These are phyloP conservation scores for Rachicladosporium sp. DNA, from an alignment of 2,329 filamentous ascomycete species.

Conservation along the genomic window DNA sequence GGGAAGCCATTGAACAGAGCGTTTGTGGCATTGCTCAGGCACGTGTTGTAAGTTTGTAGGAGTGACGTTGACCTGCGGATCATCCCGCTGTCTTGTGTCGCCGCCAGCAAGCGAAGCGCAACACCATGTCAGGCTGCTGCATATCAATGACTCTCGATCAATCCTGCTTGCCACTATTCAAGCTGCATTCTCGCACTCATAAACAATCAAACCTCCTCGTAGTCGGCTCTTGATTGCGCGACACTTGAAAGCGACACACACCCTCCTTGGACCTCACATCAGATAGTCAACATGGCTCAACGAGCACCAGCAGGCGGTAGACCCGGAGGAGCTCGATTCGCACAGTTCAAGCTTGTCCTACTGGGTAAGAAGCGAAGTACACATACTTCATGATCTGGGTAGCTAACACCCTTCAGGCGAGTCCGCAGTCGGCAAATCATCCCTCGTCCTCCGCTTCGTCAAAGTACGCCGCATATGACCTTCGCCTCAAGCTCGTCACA, in stretches of 20 bases:
- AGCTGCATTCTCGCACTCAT: not conserved
- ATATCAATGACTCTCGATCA: too few species aligned
- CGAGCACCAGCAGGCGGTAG: constrained; percentile 62
- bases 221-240: too few species aligned
- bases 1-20: too few species aligned
- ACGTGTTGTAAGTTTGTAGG: too few species aligned
- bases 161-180: not conserved
- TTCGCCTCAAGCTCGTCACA: not conserved
- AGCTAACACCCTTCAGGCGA: constrained; percentile 54
- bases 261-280: not conserved
- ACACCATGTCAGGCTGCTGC: too few species aligned
- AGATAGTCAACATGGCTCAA: constrained; percentile 61
- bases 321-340: constrained; percentile 63
- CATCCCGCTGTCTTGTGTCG: too few species aligned
- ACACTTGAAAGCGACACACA: too few species aligned
- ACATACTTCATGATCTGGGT: not conserved
- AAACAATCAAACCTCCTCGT: not conserved
- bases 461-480: constrained; percentile 50
- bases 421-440: constrained; percentile 99
- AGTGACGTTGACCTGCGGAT: too few species aligned
- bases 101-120: too few species aligned
- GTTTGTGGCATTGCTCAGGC: too few species aligned
- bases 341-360: constrained; percentile 97
- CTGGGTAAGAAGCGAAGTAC: constrained; percentile 52
- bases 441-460: constrained; percentile 92